Base-by-base conservation (phyloP, 78 protist genomes). In the Dictyostelium capitatum region DNA sequence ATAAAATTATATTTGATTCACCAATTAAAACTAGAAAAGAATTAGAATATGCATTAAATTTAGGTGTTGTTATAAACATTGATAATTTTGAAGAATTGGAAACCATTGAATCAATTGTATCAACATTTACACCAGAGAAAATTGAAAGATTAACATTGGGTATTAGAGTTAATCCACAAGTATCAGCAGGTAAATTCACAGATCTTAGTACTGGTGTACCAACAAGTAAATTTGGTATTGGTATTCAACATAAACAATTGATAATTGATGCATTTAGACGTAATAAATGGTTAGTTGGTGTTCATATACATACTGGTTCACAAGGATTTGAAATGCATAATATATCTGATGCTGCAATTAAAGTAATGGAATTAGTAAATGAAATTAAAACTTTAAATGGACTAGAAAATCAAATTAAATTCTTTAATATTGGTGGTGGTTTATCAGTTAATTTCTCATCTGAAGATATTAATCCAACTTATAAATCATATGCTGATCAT, bases 131-230 rank as follows among this genome's bases (percentile, higher is more conserved):
- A 12, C 54, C 3, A 53, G 84, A 56, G 15, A 77, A 78, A 73
- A 8, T 37, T 43, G 70, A 32, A 28, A 43, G 50, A 10, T 46
- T 87, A 12, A 4, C 30, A 4, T 19, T 74, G 25, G 93, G 93
- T 62, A 59, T 87, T 65, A 51, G 93, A 53, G 25, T 87, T 25
- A 87, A 87, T 48, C 93, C 93, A 64, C 93, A 87, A 64, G 93
- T 87, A 19, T 79, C 12, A 15, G 93, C 93, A 10, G 93, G 93
- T 19, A 87, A 75, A 64, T 65, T 57, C 4, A 53, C 32, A 7
- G 93, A 87, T 77, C 56, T 87, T 30, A 77, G 85, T 62, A 87
- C 93, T 17, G 93, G 93, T 87, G 93, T 87, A 5, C 84, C 93
- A 59, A 87, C 93, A 1, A 41, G 64, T 15, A 87, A 87, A 72